Evolutionary conservation across 371 early-diverging fungal species (phyloP).

Genomic region (Haplosporangium sp.): DNA sequence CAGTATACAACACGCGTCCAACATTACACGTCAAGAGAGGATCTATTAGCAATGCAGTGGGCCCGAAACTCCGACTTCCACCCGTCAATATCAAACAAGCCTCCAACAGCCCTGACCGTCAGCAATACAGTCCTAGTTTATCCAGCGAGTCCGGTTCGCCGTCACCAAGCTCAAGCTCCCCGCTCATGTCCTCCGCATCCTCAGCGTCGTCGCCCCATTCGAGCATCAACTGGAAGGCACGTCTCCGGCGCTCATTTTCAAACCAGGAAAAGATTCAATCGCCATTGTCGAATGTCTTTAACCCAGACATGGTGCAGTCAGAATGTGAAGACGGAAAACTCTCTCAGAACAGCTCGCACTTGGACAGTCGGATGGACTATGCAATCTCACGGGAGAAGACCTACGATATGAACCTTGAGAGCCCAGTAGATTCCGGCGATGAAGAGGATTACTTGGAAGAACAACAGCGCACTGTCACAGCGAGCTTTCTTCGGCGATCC

Average conservation of each 20-base stretch:
- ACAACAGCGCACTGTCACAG: slow-evolving; percentile 31
- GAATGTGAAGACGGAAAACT: slow-evolving; percentile 38
- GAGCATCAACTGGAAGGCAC: slow-evolving; percentile 41
- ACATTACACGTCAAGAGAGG: slow-evolving; percentile 35
- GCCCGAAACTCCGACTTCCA: slow-evolving; percentile 37
- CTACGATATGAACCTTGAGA: slow-evolving; percentile 22
- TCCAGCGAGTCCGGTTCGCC: slow-evolving; percentile 51
- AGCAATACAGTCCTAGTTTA: slow-evolving; percentile 44
- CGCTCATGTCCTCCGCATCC: slow-evolving; percentile 49
- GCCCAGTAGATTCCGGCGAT: slow-evolving; percentile 33
- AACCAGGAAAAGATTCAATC: slow-evolving; percentile 55
- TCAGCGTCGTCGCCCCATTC: slow-evolving; percentile 47
- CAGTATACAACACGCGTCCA: slow-evolving; percentile 8
- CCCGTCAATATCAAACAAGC: slow-evolving; percentile 41
- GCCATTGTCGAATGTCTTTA: slow-evolving; percentile 52
- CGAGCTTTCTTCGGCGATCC: slow-evolving; percentile 14
- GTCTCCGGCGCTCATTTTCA: slow-evolving; percentile 46
- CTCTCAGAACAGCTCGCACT: slow-evolving; percentile 17
- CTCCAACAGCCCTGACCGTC: slow-evolving; percentile 18
- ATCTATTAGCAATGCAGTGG: slow-evolving; percentile 26
- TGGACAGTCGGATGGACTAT: slow-evolving; percentile 6
- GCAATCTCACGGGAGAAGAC: slow-evolving; percentile 20
- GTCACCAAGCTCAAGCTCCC: slow-evolving; percentile 47
- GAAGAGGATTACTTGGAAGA: slow-evolving; percentile 37
- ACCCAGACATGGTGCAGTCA: slow-evolving; percentile 36